Evolutionary conservation across 306 rosid genomes (phyloP), one percentile per base, ranked within the genome.

Genomic region (Citrullus colocynthis): DNA sequence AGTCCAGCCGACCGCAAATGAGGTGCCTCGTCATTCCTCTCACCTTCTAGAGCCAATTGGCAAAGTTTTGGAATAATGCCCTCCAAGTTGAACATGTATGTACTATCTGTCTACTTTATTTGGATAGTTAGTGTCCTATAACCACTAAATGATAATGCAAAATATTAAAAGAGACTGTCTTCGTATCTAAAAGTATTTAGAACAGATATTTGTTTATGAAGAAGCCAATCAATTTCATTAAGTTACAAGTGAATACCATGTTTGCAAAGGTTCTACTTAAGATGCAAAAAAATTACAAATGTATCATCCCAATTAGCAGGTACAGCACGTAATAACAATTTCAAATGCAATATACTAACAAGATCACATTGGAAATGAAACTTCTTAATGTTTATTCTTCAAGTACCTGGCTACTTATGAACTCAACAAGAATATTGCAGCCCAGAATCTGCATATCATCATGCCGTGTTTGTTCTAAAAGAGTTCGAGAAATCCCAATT

Each of bases 61-160:
- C 97, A 92, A 78, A 95, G 89, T 75, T 90, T 90, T 42, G 92
- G 97, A 84, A 92, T 89, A 77, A 95, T 88, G 78, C 97, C 97
- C 89, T 92, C 99, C 71, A 92, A 85, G 89, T 88, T 92, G 97
- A 95, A 90, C 90, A 90, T 87, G 88, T 85, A 90, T 10, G 97
- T 82, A 83, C 92, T 81, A 81, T 95, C 97, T 81, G 84, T 88
- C 98, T 94, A 86, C 83, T 88, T 81, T 62, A 91, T 78, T 80
- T 82, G 78, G 79, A 75, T 41, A 80, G 81, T 90, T 84, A 93
- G 89, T 80, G 85, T 65, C 84, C 62, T 60, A 80, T 71, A 79
- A 76, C 56, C 52, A 52, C 41, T 48, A n/a, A 80, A n/a, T 45
- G 34, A 67, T 20, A 20, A 30, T 7, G 30, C 30, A 65, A 11